Evolutionary conservation across 495 filamentous ascomycete genomes (phyloP).

Genomic region (Filosporella fistucella): DNA sequence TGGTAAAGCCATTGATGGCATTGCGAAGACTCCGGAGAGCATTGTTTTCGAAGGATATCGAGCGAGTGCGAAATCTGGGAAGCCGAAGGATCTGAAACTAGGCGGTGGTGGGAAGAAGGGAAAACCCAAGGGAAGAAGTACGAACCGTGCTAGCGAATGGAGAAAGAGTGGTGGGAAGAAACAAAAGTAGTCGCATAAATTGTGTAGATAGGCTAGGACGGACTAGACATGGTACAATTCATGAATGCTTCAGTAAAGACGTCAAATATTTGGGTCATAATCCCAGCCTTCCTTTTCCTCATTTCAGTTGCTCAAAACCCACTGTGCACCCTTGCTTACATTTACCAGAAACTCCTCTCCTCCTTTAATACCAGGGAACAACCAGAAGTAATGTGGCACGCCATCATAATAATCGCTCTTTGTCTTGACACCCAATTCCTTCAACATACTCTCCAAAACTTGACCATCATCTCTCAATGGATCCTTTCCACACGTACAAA

Average conservation of each 20-base stretch:
- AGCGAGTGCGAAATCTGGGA: conserved; percentile 62
- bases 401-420: conserved; percentile 11
- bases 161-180: conserved; percentile 51
- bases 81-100: conserved; percentile 56
- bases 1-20: conserved; percentile 22
- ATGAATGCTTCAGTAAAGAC: not conserved
- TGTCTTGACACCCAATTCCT: conserved; percentile 23
- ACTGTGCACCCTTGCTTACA: conserved; percentile 5
- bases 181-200: conserved; percentile 5
- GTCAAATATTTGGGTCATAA: not conserved
- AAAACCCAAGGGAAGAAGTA: conserved; percentile 46
- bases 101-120: conserved; percentile 32
- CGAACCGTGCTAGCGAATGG: conserved; percentile 63
- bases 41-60: conserved; percentile 89
- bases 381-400: conserved; percentile 14
- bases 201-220: not conserved
- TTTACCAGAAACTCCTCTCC: conserved; percentile 13
- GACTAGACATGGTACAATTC: no score
- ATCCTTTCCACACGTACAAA: conserved; percentile 26
- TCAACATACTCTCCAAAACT: conserved; percentile 23
- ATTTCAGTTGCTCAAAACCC: not conserved
- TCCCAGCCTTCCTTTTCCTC: not conserved
- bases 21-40: conserved; percentile 53
- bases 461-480: conserved; percentile 26
- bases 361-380: conserved; percentile 8